Conservation (phyloP, 2,329 filamentous ascomycete species). For the Aspergillus alliaceus region DNA sequence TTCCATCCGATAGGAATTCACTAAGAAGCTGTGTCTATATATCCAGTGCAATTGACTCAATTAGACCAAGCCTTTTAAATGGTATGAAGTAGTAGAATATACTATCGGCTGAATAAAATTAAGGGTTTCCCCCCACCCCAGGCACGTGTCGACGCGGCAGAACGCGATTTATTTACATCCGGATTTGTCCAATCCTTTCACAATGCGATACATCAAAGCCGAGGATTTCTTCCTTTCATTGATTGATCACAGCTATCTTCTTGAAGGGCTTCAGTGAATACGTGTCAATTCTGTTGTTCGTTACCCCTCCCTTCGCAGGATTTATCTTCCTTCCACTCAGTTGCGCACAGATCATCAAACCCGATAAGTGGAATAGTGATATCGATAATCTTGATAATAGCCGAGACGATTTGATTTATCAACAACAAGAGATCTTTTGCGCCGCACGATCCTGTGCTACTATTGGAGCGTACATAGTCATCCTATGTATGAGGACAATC, state of each 20-base stretch:
- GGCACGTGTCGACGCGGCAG: slow-evolving; percentile 8
- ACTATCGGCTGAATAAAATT: not conserved
- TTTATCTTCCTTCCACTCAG: not conserved
- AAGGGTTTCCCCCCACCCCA: not conserved
- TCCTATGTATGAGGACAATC: no score
- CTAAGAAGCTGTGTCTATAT: not conserved
- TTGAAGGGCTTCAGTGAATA: no score
- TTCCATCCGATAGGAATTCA: not conserved
- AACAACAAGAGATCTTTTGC: not conserved
- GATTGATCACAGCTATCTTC: no score
- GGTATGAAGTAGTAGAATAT: not conserved
- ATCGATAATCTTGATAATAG: not conserved
- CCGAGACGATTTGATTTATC: not conserved
- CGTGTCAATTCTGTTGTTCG: no score
- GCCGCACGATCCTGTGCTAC: not conserved
- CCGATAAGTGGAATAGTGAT: not conserved
- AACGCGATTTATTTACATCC: not conserved
- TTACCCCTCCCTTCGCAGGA: no score
- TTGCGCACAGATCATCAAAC: slow-evolving; percentile 1
- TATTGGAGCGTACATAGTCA: not conserved
- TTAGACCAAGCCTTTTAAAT: not conserved
- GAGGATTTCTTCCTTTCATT: not conserved
- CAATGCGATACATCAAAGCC: no score
- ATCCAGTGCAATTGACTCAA: not conserved
- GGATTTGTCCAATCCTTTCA: not conserved